phyloP scores from a whole-genome alignment of 768 basidiomycete species.

The Krasilnikovozyma curviuscula region DNA sequence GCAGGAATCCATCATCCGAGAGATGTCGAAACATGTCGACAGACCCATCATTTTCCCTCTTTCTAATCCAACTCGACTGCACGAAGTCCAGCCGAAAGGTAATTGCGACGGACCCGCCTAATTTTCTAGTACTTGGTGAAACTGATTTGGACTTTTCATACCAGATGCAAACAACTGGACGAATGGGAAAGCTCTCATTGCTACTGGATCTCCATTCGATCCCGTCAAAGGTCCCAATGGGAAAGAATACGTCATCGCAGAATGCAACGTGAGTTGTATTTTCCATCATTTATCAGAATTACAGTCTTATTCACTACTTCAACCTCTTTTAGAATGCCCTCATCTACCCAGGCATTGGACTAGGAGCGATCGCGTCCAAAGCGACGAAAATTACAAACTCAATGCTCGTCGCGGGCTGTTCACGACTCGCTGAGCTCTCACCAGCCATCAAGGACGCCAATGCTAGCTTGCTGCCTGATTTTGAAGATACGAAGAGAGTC shows the following conservation, averaged over 20 bases:
- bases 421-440: slow-evolving; percentile 49
- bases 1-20: not conserved
- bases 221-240: slow-evolving; percentile 45
- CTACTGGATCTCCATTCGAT: slow-evolving; percentile 71
- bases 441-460: slow-evolving; percentile 54
- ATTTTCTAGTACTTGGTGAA: not conserved
- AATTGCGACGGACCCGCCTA: not conserved
- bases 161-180: slow-evolving; percentile 55
- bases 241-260: slow-evolving; percentile 33
- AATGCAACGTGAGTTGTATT: slow-evolving; percentile 18
- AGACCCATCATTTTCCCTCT: slow-evolving; percentile 36
- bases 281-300: slow-evolving; percentile 33
- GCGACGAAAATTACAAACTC: slow-evolving; percentile 49
- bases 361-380: slow-evolving; percentile 50
- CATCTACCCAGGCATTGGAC: slow-evolving; percentile 67
- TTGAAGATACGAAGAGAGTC: slow-evolving; percentile 30
- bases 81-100: slow-evolving; percentile 44
- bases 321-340: slow-evolving; percentile 22
- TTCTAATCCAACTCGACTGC: slow-evolving; percentile 57
- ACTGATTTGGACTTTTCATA: not conserved
- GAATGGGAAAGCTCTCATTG: slow-evolving; percentile 52
- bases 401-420: slow-evolving; percentile 50
- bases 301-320: slow-evolving; percentile 30
- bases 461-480: slow-evolving; percentile 46
- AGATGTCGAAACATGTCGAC: not conserved